These are phyloP conservation scores for Fomitopsis serialis DNA, from an alignment of 768 basidiomycete species.

Conservation along the genomic window DNA sequence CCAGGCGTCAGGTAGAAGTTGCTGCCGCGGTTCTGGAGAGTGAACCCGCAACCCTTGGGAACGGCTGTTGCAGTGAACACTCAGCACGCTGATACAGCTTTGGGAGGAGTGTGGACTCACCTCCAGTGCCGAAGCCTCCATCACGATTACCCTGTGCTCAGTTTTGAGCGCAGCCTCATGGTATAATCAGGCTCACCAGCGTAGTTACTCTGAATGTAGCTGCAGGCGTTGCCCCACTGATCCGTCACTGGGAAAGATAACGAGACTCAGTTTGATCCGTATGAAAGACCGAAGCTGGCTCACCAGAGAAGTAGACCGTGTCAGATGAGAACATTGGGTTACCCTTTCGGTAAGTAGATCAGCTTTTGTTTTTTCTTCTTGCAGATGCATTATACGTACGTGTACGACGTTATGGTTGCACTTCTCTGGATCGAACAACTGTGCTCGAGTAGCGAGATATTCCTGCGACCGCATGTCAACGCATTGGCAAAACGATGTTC, in stretches of 20 bases:
- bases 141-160: neutral
- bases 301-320: conserved; percentile 91
- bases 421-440: conserved; percentile 66
- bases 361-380: neutral
- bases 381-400: conserved; percentile 32
- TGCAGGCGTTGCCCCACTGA: conserved; percentile 87
- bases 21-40: conserved; percentile 89
- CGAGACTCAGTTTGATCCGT: neutral
- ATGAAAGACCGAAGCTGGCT: neutral
- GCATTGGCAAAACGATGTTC: neutral
- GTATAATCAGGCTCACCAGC: conserved; percentile 42
- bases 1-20: conserved; percentile 75
- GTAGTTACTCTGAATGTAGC: conserved; percentile 86
- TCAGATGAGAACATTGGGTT: conserved; percentile 83
- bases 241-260: conserved; percentile 54
- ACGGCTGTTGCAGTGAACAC: conserved; percentile 44
- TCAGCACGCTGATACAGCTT: neutral
- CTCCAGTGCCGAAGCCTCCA: conserved; percentile 84
- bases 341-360: conserved; percentile 40
- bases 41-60: conserved; percentile 93
- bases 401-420: conserved; percentile 63
- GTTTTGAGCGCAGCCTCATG: neutral
- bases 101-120: conserved; percentile 28
- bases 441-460: conserved; percentile 78
- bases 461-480: conserved; percentile 41